Conservation (phyloP, 2,329 filamentous ascomycete species). For the Claviceps pazoutovae region DNA sequence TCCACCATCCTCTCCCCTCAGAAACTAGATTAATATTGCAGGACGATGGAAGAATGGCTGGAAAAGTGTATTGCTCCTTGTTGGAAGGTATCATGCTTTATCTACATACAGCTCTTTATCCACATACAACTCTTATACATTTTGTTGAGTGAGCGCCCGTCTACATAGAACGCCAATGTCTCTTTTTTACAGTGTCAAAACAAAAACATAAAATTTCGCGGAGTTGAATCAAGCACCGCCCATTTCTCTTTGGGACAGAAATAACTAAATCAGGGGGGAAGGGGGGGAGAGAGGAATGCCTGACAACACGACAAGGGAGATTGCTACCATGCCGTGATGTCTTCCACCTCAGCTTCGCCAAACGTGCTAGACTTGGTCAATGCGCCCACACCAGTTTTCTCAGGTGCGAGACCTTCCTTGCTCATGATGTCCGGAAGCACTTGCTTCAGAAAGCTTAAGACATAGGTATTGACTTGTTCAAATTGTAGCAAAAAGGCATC, state of each 20-base stretch:
- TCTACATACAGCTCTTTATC: neutral
- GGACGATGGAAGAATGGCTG: neutral
- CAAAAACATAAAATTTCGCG: neutral
- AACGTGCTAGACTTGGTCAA: conserved; percentile 82
- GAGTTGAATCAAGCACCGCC: neutral
- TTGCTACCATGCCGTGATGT: conserved; percentile 85
- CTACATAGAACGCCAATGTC: neutral
- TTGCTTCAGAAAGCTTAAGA: conserved; percentile 70
- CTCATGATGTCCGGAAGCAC: conserved; percentile 81
- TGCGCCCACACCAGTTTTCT: conserved; percentile 40
- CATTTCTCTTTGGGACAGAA: too few species aligned
- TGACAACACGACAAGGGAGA: neutral
- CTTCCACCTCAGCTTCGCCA: conserved; percentile 89
- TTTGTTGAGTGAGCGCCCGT: conserved; percentile 1
- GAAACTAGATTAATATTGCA: neutral
- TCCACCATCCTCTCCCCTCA: too few species aligned
- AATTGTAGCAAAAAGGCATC: conserved; percentile 95
- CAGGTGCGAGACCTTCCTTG: conserved; percentile 35
- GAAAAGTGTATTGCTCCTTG: neutral
- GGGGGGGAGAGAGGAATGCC: neutral
- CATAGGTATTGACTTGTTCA: conserved; percentile 85
- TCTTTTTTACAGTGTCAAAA: neutral
- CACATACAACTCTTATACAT: neutral
- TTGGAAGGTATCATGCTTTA: neutral
- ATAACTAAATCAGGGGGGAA: neutral